phyloP scores from a whole-genome alignment of 73 alveolate species.

The Tetrahymena borealis region DNA sequence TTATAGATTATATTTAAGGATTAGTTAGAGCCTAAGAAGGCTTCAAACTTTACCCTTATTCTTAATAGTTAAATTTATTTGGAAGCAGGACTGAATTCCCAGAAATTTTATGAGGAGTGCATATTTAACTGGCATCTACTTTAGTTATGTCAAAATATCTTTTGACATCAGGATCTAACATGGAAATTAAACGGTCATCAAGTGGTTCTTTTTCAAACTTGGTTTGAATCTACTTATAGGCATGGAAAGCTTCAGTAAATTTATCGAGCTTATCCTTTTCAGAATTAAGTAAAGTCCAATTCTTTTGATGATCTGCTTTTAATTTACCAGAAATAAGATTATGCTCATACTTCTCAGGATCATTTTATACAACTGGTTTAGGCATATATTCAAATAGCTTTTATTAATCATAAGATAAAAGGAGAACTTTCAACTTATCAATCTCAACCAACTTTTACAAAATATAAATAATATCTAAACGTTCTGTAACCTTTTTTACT shows the following conservation, averaged over 20 bases:
- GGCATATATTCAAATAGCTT: slow-evolving; percentile 34
- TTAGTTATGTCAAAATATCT: neutral
- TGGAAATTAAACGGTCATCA: neutral
- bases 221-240: neutral
- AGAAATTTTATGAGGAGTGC: neutral
- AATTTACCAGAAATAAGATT: neutral
- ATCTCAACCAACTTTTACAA: slow-evolving; percentile 16
- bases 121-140: neutral
- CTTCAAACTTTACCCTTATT: neutral
- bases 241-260: neutral
- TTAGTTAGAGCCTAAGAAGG: neutral
- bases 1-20: neutral
- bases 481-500: slow-evolving; percentile 11
- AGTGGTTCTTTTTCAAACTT: neutral
- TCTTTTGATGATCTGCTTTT: neutral
- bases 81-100: neutral
- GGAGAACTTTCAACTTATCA: slow-evolving; percentile 18
- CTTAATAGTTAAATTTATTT: neutral
- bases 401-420: slow-evolving; percentile 7
- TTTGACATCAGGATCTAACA: neutral
- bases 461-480: slow-evolving; percentile 19
- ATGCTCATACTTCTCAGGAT: slow-evolving; percentile 9
- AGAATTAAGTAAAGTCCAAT: neutral
- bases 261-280: neutral
- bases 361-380: slow-evolving; percentile 14